These are phyloP conservation scores for Barnettozyma hawaiiensis DNA, from an alignment of 1,139 yeast species.

Conservation along the genomic window DNA sequence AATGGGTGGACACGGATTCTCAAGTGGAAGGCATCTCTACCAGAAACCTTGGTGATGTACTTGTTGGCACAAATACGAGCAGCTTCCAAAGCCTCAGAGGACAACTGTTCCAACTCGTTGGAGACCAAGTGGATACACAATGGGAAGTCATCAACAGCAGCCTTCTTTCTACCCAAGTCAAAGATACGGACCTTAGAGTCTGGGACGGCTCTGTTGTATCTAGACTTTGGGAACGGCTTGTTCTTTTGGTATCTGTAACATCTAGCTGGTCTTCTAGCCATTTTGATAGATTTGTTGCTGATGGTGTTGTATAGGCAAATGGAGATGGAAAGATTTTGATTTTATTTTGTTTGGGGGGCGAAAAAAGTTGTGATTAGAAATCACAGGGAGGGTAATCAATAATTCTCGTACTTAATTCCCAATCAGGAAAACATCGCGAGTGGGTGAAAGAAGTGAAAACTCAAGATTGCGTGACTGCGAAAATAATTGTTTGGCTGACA, in stretches of 20 bases:
- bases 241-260: conserved; percentile 99
- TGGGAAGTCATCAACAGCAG: conserved; percentile 97
- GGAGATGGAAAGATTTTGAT: conserved; percentile 5
- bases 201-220: conserved; percentile 99
- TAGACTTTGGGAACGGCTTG: conserved; percentile 99
- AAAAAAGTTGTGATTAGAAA: conserved; percentile 16
- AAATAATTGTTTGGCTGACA: conserved; percentile 1
- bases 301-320: neutral
- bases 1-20: conserved; percentile 99
- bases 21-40: conserved; percentile 99
- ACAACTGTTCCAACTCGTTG: conserved; percentile 97
- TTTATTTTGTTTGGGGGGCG: conserved; percentile 2
- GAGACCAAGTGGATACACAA: conserved; percentile 98
- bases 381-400: conserved; percentile 12
- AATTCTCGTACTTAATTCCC: neutral
- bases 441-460: neutral
- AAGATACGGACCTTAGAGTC: conserved; percentile 98
- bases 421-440: conserved; percentile 2
- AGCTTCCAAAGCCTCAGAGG: conserved; percentile 99
- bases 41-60: conserved; percentile 94
- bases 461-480: conserved; percentile 12
- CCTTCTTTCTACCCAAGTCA: conserved; percentile 99
- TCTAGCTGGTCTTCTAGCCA: conserved; percentile 99
- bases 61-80: conserved; percentile 99
- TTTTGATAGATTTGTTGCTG: conserved; percentile 41